These are phyloP conservation scores for Phytophthora aleatoria DNA, from an alignment of 352 stramenopile species.

Conservation along the genomic window DNA sequence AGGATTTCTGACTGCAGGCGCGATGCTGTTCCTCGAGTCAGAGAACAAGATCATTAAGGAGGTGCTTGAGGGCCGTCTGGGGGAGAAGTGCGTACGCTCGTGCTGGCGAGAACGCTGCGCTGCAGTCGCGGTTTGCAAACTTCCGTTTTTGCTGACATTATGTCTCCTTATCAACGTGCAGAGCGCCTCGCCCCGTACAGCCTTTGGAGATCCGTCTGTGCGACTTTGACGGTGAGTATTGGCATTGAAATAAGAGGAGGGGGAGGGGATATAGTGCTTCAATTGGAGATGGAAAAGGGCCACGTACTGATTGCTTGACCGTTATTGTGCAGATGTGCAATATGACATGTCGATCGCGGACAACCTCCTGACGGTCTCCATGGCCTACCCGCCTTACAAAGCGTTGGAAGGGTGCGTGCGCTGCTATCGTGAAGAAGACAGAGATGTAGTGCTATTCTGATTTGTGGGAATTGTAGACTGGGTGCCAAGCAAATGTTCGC, in stretches of 20 bases:
- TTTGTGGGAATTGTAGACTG: slow-evolving; percentile 39
- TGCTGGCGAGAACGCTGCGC: background rate
- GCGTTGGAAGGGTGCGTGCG: slow-evolving; percentile 54
- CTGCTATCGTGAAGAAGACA: background rate
- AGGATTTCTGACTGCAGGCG: slow-evolving; percentile 3
- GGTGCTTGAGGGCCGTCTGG: slow-evolving; percentile 72
- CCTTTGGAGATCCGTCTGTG: slow-evolving; percentile 80
- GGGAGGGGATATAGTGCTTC: background rate
- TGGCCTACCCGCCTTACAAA: slow-evolving; percentile 83
- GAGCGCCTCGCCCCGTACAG: slow-evolving; percentile 75
- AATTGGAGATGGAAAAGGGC: background rate
- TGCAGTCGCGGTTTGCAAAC: background rate
- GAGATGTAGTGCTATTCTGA: background rate
- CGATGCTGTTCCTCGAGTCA: slow-evolving; percentile 84
- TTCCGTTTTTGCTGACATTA: slow-evolving; percentile 1
- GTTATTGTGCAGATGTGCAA: slow-evolving; percentile 65
- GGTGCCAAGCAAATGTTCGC: slow-evolving; percentile 75
- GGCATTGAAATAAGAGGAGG: background rate
- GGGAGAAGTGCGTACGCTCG: slow-evolving; percentile 59
- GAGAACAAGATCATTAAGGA: slow-evolving; percentile 92
- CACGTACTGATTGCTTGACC: slow-evolving; percentile 7
- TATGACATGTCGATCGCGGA: slow-evolving; percentile 82
- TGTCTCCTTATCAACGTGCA: slow-evolving; percentile 24
- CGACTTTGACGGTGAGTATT: slow-evolving; percentile 79
- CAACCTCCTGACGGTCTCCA: slow-evolving; percentile 70